phyloP scores from a whole-genome alignment of 2,329 filamentous ascomycete species.

The Sporothrix inflata region DNA sequence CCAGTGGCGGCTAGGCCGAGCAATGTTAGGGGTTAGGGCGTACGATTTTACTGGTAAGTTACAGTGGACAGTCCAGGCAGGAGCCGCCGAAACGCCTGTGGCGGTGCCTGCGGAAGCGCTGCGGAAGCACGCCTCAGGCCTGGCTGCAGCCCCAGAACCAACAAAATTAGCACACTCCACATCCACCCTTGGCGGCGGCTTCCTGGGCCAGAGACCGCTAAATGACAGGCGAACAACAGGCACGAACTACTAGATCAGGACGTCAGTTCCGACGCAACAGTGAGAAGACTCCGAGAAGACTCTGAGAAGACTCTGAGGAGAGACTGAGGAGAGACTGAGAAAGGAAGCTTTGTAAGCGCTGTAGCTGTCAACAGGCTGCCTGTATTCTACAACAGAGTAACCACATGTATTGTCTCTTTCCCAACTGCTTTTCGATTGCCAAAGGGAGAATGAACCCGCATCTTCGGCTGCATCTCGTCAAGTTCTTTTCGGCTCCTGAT shows the following conservation, averaged over 20 bases:
- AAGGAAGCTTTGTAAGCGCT: not conserved
- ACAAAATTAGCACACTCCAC: not conserved
- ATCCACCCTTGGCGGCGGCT: too few relatives aligned
- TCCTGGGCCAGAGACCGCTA: conserved; percentile 13
- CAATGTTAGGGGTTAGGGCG: not conserved
- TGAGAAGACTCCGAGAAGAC: not conserved
- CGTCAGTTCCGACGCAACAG: not conserved
- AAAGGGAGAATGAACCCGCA: not conserved
- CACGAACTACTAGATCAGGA: not conserved
- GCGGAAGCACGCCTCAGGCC: not conserved
- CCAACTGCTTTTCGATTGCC: not conserved
- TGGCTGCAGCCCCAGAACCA: not conserved
- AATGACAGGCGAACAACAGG: conserved; percentile 1
- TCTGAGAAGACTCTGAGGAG: not conserved
- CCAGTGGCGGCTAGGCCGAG: conserved; percentile 6
- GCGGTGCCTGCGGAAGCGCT: not conserved
- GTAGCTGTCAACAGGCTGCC: not conserved
- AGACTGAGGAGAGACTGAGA: not conserved
- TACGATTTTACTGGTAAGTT: not conserved
- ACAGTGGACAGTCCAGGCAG: not conserved
- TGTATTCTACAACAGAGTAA: not conserved
- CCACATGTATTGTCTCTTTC: too few relatives aligned
- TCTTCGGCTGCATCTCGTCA: not conserved
- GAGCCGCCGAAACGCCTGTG: not conserved
- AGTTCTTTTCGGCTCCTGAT: not conserved